Evolutionary conservation across 2,329 filamentous ascomycete species (phyloP).

Genomic region (Pyrenophora graminea): DNA sequence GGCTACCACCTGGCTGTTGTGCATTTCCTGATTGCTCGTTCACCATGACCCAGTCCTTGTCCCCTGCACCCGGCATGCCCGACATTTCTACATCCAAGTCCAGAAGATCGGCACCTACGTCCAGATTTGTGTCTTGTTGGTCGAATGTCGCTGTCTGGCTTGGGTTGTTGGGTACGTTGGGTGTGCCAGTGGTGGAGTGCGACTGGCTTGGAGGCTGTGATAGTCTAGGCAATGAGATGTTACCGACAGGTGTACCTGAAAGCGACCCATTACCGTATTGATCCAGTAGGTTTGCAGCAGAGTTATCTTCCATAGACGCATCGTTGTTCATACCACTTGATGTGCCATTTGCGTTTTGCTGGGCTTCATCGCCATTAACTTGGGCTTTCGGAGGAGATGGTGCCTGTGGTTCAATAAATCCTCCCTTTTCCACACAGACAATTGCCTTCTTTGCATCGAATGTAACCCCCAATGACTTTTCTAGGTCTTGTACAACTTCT

Average conservation of each 20-base stretch:
- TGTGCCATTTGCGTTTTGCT: constrained; percentile 38
- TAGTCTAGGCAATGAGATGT: constrained; percentile 61
- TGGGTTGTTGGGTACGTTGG: constrained; percentile 43
- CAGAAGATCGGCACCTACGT: constrained; percentile 41
- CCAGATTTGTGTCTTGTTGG: constrained; percentile 30
- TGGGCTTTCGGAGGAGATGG: constrained; percentile 33
- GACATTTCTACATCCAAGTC: constrained; percentile 61
- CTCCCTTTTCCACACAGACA: constrained; percentile 76
- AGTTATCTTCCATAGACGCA: constrained; percentile 42
- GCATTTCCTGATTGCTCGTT: constrained; percentile 28
- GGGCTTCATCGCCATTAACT: constrained; percentile 37
- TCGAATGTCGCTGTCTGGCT: constrained; percentile 32
- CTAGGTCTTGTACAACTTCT: constrained; percentile 75
- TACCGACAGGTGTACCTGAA: constrained; percentile 64
- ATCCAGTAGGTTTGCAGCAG: constrained; percentile 66
- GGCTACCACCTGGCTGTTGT: constrained; percentile 24
- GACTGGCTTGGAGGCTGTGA: constrained; percentile 61
- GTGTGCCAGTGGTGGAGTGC: constrained; percentile 63
- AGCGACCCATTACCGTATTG: constrained; percentile 69
- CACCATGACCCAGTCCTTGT: constrained; percentile 46
- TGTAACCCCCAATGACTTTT: constrained; percentile 69
- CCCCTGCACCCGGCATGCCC: constrained; percentile 52
- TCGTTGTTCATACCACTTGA: constrained; percentile 40
- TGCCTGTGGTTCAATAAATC: constrained; percentile 63
- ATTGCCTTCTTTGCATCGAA: constrained; percentile 68